Evolutionary conservation across 2,329 filamentous ascomycete species (phyloP).

Genomic region (Hypoxylon rubiginosum): DNA sequence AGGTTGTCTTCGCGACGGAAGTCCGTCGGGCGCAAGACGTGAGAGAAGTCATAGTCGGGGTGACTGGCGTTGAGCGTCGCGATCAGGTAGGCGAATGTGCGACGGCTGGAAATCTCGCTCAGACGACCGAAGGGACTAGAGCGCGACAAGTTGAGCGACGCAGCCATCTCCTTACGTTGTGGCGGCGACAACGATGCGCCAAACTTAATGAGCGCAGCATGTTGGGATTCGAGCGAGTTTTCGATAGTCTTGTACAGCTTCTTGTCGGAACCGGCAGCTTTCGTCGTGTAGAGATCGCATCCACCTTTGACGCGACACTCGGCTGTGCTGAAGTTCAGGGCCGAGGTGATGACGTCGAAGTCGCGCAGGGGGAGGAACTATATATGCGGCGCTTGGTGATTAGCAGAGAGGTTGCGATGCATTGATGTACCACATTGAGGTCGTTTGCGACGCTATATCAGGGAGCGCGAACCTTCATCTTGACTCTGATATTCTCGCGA

Average conservation of each 20-base stretch:
- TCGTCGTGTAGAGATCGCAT: constrained; percentile 97
- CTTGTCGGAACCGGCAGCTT: constrained; percentile 94
- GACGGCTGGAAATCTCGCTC: constrained; percentile 86
- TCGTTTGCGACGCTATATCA: neutral
- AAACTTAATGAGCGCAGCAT: constrained; percentile 87
- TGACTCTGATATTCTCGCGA: constrained; percentile 35
- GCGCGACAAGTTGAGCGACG: constrained; percentile 80
- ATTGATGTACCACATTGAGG: neutral
- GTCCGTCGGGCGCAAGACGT: constrained; percentile 88
- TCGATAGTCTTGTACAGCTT: constrained; percentile 98
- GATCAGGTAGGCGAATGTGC: constrained; percentile 95
- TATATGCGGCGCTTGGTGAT: constrained; percentile 54
- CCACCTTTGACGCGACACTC: constrained; percentile 93
- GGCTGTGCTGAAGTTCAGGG: constrained; percentile 94
- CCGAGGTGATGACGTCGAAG: constrained; percentile 91
- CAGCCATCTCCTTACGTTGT: constrained; percentile 77
- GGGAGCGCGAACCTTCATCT: constrained; percentile 49
- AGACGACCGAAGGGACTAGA: constrained; percentile 93
- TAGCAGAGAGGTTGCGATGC: constrained; percentile 6
- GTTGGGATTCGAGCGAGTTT: constrained; percentile 88
- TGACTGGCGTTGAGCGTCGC: constrained; percentile 97
- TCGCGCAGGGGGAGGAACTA: constrained; percentile 89
- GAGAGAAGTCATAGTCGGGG: constrained; percentile 96
- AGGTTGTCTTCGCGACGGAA: constrained; percentile 88
- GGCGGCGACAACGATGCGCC: constrained; percentile 90